Evolutionary conservation across 1,139 yeast genomes (phyloP).

Genomic region (Magnusiomyces tetraspermus): DNA sequence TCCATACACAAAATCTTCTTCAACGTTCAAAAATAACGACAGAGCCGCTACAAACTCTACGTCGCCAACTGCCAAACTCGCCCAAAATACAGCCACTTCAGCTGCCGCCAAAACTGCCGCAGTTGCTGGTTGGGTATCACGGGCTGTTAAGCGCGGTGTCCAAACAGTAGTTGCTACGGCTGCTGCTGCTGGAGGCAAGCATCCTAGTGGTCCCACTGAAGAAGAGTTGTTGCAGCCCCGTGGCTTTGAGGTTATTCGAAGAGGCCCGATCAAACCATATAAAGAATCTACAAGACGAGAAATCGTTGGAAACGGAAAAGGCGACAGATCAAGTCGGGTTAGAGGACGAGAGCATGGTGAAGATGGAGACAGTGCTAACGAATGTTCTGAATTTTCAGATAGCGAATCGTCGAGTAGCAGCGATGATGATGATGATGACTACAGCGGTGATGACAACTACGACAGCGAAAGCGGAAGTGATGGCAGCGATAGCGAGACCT

Average conservation of each 20-base stretch:
- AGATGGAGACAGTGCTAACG: not conserved
- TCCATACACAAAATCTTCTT: too few species aligned
- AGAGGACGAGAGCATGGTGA: too few species aligned
- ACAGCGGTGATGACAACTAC: too few species aligned
- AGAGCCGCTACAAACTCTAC: not conserved
- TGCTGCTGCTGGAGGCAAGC: not conserved
- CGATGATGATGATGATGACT: too few species aligned
- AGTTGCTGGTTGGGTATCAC: not conserved
- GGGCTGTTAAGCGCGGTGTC: not conserved
- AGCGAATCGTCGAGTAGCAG: too few species aligned
- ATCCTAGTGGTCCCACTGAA: not conserved
- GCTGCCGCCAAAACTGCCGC: not conserved
- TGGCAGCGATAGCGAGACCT: not conserved
- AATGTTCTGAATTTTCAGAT: not conserved
- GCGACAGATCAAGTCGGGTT: too few species aligned
- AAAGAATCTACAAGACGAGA: not conserved
- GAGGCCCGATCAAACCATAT: conserved; percentile 21
- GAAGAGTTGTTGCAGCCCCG: conserved; percentile 15
- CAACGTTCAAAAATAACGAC: not conserved
- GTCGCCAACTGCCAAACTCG: not conserved
- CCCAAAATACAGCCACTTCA: not conserved
- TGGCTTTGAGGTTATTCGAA: conserved; percentile 24
- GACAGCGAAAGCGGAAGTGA: not conserved
- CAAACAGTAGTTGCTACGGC: not conserved
- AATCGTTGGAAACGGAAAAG: not conserved